These are phyloP conservation scores for Citrus mangshanensis DNA, from an alignment of 345 rosid species.

Conservation along the genomic window DNA sequence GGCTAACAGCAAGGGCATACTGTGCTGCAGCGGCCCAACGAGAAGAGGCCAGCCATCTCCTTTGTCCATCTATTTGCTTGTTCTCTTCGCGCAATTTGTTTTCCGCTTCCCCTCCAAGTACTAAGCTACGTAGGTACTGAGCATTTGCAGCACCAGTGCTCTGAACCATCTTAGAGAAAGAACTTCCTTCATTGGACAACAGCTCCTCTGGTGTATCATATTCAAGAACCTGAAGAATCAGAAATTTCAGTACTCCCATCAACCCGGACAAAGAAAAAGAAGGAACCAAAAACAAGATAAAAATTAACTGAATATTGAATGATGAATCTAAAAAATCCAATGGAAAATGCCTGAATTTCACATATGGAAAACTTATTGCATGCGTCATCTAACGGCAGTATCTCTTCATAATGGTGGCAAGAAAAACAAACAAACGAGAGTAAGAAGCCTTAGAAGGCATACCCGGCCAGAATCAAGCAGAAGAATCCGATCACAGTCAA, in stretches of 20 bases:
- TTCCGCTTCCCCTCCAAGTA: constrained; percentile 46
- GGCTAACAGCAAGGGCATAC: constrained; percentile 68
- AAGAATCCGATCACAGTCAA: constrained; percentile 87
- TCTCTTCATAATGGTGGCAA: background rate
- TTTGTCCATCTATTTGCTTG: constrained; percentile 59
- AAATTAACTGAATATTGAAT: background rate
- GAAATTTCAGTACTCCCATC: background rate
- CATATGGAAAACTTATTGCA: background rate
- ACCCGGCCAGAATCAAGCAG: constrained; percentile 94
- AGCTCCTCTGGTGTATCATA: constrained; percentile 77
- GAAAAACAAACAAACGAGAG: background rate
- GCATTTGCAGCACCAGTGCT: constrained; percentile 97
- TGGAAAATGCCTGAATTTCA: background rate
- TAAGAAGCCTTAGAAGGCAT: constrained; percentile 12
- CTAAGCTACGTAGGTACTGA: constrained; percentile 79
- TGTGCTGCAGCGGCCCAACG: constrained; percentile 86
- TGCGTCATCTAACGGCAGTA: background rate
- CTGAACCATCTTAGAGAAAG: constrained; percentile 95
- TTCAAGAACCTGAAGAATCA: constrained; percentile 68
- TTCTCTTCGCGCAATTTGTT: constrained; percentile 37
- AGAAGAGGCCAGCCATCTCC: constrained; percentile 75
- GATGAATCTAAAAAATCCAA: background rate
- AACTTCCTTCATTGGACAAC: constrained; percentile 62
- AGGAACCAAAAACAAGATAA: background rate
- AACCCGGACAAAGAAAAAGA: background rate